A percentile compares a stretch with the other conserved stretches of the same genome.
phyloP scores from a whole-genome alignment of 805 yeast genomes.

The Clavispora fructus region DNA sequence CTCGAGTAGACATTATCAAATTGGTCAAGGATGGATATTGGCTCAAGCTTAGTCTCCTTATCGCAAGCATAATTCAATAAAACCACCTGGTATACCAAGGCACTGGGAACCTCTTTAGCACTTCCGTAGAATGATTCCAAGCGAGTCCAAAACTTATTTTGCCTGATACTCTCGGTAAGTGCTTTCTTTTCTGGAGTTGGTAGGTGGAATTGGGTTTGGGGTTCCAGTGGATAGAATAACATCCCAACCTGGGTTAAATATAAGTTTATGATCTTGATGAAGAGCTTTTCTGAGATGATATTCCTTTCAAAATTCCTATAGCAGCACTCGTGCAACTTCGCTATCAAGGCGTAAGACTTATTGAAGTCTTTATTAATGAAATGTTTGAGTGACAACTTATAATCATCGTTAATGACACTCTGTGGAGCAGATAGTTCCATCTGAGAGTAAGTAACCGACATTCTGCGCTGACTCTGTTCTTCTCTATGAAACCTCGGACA shows the following conservation, averaged over 20 bases:
- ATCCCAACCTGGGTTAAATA: slow-evolving; percentile 34
- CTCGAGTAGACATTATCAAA: slow-evolving; percentile 11
- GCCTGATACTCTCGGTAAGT: slow-evolving; percentile 12
- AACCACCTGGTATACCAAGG: slow-evolving; percentile 27
- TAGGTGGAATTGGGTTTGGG: slow-evolving; percentile 2
- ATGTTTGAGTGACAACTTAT: slow-evolving; percentile 32
- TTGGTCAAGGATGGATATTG: slow-evolving; percentile 5
- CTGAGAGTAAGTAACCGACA: background rate
- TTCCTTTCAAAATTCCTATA: slow-evolving; percentile 20
- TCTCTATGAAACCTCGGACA: background rate
- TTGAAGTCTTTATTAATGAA: slow-evolving; percentile 35
- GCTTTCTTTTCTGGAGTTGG: slow-evolving; percentile 5
- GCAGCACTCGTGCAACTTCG: slow-evolving; percentile 17
- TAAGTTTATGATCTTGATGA: slow-evolving; percentile 29
- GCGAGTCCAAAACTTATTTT: slow-evolving; percentile 15
- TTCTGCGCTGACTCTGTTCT: background rate
- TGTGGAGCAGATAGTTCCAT: slow-evolving; percentile 11
- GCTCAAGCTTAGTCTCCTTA: slow-evolving; percentile 11
- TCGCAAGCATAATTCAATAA: slow-evolving; percentile 26
- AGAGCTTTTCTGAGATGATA: slow-evolving; percentile 22
- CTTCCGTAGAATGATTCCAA: slow-evolving; percentile 17
- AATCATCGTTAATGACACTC: slow-evolving; percentile 13
- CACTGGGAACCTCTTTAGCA: slow-evolving; percentile 23
- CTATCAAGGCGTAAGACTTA: slow-evolving; percentile 25
- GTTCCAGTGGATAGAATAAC: slow-evolving; percentile 5